These are phyloP conservation scores for Trebouxia sp. DNA, from an alignment of 139 green algal genomes.

Conservation along the genomic window DNA sequence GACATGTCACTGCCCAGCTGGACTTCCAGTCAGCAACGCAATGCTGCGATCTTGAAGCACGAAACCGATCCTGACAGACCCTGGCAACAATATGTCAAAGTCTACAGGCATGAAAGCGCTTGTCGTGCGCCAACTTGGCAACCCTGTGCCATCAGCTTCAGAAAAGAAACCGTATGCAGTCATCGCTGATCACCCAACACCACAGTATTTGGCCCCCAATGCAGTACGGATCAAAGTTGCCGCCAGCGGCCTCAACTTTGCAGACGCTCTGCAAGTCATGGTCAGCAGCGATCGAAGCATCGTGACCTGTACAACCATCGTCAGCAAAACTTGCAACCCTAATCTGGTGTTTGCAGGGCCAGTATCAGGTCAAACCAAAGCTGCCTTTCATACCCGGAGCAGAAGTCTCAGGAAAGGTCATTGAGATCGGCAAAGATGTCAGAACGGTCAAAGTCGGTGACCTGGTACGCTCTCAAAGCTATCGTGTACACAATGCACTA, in stretches of 20 bases:
- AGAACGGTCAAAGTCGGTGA: constrained; percentile 68
- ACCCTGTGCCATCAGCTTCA: constrained; percentile 37
- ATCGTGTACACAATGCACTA: not conserved
- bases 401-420: constrained; percentile 75
- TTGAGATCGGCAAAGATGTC: constrained; percentile 70
- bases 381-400: constrained; percentile 84
- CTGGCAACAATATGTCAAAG: no score
- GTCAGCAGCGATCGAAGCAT: no score
- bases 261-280: constrained; percentile 68
- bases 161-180: constrained; percentile 25
- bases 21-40: no score
- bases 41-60: no score
- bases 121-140: constrained; percentile 58
- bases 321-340: not conserved
- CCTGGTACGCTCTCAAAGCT: constrained; percentile 40
- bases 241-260: constrained; percentile 72
- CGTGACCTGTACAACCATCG: no score
- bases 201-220: constrained; percentile 30
- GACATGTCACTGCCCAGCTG: no score
- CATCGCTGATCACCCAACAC: constrained; percentile 14
- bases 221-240: constrained; percentile 49
- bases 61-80: no score
- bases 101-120: constrained; percentile 51
- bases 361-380: constrained; percentile 80
- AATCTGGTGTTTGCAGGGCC: constrained; percentile 51